Conservation (phyloP, 139 green algal genomes). For the Volvox reticuliferus region DNA sequence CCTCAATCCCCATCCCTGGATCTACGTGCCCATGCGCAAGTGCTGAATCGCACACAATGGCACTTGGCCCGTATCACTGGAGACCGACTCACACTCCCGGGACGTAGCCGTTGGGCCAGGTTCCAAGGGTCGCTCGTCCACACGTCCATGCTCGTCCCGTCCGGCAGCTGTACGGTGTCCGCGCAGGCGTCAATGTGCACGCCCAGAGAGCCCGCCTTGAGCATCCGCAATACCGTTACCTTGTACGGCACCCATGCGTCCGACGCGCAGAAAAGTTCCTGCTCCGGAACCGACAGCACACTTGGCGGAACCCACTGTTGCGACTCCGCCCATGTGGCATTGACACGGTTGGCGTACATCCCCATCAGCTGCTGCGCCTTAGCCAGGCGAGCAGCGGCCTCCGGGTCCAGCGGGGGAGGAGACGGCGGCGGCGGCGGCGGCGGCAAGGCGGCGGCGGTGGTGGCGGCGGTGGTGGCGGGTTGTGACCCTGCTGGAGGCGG, state of each 20-base stretch:
- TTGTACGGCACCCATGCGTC: slow-evolving; percentile 47
- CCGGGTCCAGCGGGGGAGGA: background rate
- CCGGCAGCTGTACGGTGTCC: slow-evolving; percentile 12
- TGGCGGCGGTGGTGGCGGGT: background rate
- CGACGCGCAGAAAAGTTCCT: slow-evolving; percentile 14
- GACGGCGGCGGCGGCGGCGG: background rate
- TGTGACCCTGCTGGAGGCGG: background rate
- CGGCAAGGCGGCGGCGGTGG: background rate
- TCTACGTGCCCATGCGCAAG: too few species aligned
- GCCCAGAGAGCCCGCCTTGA: background rate
- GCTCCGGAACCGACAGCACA: slow-evolving; percentile 22
- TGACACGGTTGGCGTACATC: slow-evolving; percentile 46
- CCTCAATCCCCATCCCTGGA: too few species aligned
- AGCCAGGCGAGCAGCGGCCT: background rate
- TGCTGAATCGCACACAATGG: too few species aligned
- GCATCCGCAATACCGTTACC: background rate
- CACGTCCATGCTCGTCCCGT: slow-evolving; percentile 42
- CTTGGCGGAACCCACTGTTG: slow-evolving; percentile 33
- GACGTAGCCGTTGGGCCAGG: slow-evolving; percentile 35
- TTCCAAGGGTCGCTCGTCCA: slow-evolving; percentile 51
- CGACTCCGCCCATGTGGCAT: slow-evolving; percentile 39
- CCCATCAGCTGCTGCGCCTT: slow-evolving; percentile 31
- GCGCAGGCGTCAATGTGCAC: slow-evolving; percentile 44
- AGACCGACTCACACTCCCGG: slow-evolving; percentile 35
- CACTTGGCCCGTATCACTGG: too few species aligned